Conservation (phyloP, 148 eudicot species). For the Rhododendron molle region DNA sequence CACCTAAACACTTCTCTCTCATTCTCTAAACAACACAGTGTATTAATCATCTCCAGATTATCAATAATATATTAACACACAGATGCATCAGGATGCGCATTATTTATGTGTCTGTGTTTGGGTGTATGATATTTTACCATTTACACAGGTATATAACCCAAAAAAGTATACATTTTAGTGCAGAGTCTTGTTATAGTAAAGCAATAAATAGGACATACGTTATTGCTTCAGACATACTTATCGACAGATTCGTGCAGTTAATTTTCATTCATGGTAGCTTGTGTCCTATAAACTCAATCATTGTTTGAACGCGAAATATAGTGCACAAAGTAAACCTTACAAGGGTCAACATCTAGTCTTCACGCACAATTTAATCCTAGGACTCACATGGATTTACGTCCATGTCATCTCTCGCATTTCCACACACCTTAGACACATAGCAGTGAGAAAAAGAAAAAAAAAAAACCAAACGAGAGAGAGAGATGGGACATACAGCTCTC, state of each 20-base stretch:
- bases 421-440: background rate
- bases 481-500: conserved; percentile 65
- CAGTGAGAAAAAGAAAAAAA: background rate
- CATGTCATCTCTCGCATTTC: background rate
- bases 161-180: background rate
- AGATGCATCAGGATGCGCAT: background rate
- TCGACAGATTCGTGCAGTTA: background rate
- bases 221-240: background rate
- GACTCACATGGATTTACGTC: background rate
- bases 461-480: background rate
- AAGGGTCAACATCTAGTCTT: background rate
- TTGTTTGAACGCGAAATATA: too few relatives aligned
- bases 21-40: too few relatives aligned
- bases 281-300: background rate
- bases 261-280: background rate
- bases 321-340: background rate
- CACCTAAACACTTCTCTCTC: too few relatives aligned
- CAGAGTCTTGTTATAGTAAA: background rate
- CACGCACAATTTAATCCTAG: background rate
- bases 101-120: background rate
- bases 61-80: background rate
- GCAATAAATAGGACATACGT: background rate
- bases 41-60: background rate
- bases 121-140: background rate
- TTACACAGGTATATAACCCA: background rate